These are phyloP conservation scores for Arachnomyces sp. DNA, from an alignment of 2,329 filamentous ascomycete genomes.

Conservation along the genomic window DNA sequence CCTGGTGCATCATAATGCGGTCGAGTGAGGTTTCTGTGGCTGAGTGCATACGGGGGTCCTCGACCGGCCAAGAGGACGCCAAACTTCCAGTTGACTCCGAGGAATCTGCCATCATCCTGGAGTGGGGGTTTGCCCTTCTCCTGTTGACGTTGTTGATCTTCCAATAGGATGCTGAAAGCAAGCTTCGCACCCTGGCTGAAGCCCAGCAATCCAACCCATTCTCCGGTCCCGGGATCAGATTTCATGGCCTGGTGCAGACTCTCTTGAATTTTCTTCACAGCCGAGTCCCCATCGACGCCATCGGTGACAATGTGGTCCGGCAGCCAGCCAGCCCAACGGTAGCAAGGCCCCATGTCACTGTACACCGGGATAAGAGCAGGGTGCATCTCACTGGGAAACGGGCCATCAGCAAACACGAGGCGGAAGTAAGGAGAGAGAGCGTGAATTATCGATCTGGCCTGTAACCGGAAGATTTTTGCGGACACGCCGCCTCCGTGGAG, in stretches of 20 bases:
- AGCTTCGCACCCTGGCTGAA: constrained; percentile 62
- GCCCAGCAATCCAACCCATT: constrained; percentile 54
- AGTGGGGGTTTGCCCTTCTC: no score
- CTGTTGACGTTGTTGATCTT: constrained; percentile 46
- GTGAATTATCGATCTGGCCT: constrained; percentile 51
- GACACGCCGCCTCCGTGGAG: constrained; percentile 74
- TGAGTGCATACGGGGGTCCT: constrained; percentile 42
- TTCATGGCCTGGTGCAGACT: constrained; percentile 33
- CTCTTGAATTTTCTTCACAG: constrained; percentile 43
- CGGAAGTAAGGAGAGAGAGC: constrained; percentile 53
- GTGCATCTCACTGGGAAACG: constrained; percentile 55
- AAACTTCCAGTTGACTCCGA: constrained; percentile 46
- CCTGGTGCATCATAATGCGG: no score
- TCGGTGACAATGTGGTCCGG: constrained; percentile 49
- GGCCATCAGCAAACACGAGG: constrained; percentile 63
- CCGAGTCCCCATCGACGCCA: constrained; percentile 30
- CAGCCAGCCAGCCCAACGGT: constrained; percentile 55
- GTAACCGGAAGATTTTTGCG: constrained; percentile 58
- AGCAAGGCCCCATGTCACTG: constrained; percentile 57
- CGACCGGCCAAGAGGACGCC: constrained; percentile 55
- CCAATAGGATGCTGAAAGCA: constrained; percentile 50
- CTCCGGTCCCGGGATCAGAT: constrained; percentile 49
- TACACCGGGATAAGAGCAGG: constrained; percentile 58
- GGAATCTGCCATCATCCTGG: no score
- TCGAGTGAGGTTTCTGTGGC: background rate